Base-by-base conservation (phyloP, 306 rosid species). In the Quercus agrifolia region DNA sequence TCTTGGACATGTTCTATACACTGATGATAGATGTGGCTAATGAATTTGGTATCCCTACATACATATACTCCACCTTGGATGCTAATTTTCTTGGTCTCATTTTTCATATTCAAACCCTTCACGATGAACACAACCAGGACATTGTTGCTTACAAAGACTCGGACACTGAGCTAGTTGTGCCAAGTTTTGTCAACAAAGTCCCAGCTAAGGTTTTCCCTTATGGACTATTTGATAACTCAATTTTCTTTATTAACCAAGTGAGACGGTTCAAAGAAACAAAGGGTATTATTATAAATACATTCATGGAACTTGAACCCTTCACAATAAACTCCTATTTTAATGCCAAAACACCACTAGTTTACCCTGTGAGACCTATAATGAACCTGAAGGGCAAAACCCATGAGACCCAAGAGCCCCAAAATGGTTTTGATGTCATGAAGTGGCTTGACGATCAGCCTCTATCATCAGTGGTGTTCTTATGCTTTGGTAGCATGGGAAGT, bases 1-100 rank as follows among this genome's bases (percentile, higher is more conserved):
- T 89, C 82, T 71, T 89, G 20, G 96, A 84, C 76, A 77, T 91
- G 86, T 89, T 91, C 44, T 62, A 82, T 75, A 86, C 89, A 62
- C 5, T 88, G 55, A 54, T 81, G 75, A 81, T 84, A n/a, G 91
- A 91, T 56, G 90, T 89, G 14, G 93, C 96, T 6, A 33, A 75
- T 23, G 96, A 89, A 49, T 81, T 91, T 62, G 63, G 62, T 23
- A 3, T 89, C 77, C 87, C 91, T 68, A 84, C 86, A 78, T 91
- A 87, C 88, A 86, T 91, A n/a, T 87, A 56, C 78, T 91, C 71
- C 73, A 62, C 91, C 0, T 87, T 91, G 3, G 86, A 90, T 23
- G 91, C 91, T 66, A 74, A 85, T 38, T 88, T 87, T 77, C 82
- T 89, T 49, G 77, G 88, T 51, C 84, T 89, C 72, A 12, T 51